phyloP scores from a whole-genome alignment of 768 basidiomycete species.

The Sutorius australiensis region DNA sequence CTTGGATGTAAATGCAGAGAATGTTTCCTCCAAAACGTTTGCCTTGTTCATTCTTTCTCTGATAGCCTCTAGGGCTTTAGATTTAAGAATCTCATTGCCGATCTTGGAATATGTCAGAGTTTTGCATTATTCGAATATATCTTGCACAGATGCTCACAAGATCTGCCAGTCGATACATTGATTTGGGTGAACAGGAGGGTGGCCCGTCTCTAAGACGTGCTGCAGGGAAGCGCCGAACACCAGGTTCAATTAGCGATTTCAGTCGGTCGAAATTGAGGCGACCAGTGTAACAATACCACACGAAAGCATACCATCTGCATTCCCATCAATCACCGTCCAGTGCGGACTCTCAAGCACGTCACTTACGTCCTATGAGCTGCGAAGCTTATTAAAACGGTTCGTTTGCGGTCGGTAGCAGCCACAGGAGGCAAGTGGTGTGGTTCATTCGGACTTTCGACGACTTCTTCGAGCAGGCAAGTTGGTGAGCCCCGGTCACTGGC shows the following conservation, averaged over 20 bases:
- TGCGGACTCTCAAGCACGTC: neutral
- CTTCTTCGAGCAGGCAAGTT: constrained; percentile 1
- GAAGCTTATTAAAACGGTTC: constrained; percentile 6
- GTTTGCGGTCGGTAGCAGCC: neutral
- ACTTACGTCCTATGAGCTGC: constrained; percentile 19
- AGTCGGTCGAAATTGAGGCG: constrained; percentile 13
- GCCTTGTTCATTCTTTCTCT: constrained; percentile 6
- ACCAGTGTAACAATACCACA: constrained; percentile 28
- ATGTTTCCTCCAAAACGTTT: constrained; percentile 25
- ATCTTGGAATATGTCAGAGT: constrained; percentile 5
- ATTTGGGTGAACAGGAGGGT: constrained; percentile 33
- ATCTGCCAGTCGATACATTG: constrained; percentile 34
- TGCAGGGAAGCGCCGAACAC: neutral
- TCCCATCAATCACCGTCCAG: neutral
- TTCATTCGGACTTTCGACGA: neutral
- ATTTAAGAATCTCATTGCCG: constrained; percentile 16
- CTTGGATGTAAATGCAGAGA: constrained; percentile 28
- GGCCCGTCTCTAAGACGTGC: neutral
- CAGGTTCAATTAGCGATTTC: constrained; percentile 13
- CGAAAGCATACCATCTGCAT: constrained; percentile 22
- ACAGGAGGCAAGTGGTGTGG: neutral
- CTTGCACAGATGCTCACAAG: constrained; percentile 19
- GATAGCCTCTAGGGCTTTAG: constrained; percentile 17
- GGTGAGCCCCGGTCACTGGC: neutral
- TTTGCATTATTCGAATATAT: neutral